These are phyloP conservation scores for Linanthus parryae DNA, from an alignment of 148 eudicot species.

Conservation along the genomic window DNA sequence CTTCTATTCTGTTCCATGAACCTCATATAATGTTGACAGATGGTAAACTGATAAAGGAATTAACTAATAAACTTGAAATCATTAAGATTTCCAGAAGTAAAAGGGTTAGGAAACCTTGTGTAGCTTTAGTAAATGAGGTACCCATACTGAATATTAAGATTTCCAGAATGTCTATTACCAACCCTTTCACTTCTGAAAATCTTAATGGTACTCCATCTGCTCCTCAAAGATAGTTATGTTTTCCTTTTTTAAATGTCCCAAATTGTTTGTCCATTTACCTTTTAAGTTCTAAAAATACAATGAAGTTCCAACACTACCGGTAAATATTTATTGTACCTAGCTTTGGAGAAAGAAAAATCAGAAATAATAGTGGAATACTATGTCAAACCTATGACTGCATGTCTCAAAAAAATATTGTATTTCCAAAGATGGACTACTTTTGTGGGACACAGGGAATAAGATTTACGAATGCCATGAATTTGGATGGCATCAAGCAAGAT, in stretches of 20 bases:
- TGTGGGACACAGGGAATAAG: background rate
- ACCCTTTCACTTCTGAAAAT: background rate
- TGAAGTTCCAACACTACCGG: too few relatives aligned
- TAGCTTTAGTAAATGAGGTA: too few relatives aligned
- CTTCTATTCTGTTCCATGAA: constrained; percentile 2
- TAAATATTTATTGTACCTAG: too few relatives aligned
- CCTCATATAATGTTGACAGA: background rate
- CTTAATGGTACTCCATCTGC: background rate
- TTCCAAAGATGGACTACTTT: too few relatives aligned
- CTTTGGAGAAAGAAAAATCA: too few relatives aligned
- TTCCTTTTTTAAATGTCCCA: background rate
- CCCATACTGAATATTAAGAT: too few relatives aligned
- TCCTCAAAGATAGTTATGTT: background rate
- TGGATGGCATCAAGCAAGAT: background rate
- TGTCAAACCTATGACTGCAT: background rate
- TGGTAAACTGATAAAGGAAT: background rate
- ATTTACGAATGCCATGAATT: background rate
- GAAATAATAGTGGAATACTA: background rate
- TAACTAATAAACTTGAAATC: background rate
- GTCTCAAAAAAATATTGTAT: too few relatives aligned
- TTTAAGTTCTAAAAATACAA: background rate
- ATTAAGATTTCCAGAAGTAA: background rate
- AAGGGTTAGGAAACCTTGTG: too few relatives aligned
- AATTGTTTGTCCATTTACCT: background rate
- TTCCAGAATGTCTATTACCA: background rate